These are phyloP conservation scores for Exophiala alcalophila DNA, from an alignment of 2,329 filamentous ascomycete species.

Conservation along the genomic window DNA sequence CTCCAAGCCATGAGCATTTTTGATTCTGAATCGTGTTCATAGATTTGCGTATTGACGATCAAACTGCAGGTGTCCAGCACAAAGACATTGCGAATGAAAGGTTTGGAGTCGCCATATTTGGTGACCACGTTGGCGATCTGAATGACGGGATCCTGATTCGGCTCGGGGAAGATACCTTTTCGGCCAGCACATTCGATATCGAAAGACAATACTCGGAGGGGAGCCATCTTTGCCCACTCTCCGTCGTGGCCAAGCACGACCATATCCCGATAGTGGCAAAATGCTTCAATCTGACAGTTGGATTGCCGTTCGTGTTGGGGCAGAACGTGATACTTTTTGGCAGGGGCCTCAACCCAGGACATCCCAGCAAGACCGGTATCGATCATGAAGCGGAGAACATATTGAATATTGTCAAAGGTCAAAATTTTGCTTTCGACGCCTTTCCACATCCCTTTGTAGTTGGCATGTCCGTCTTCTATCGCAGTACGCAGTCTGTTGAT, in stretches of 20 bases:
- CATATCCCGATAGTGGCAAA: slow-evolving; percentile 75
- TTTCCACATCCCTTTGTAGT: slow-evolving; percentile 90
- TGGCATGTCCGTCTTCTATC: slow-evolving; percentile 73
- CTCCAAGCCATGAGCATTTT: slow-evolving; percentile 93
- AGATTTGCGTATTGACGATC: slow-evolving; percentile 91
- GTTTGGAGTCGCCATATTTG: slow-evolving; percentile 88
- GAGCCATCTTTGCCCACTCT: slow-evolving; percentile 98
- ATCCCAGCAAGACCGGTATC: slow-evolving; percentile 92
- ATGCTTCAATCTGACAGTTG: slow-evolving; percentile 93
- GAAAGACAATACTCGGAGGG: slow-evolving; percentile 86
- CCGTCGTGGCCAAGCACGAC: slow-evolving; percentile 84
- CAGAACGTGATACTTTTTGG: slow-evolving; percentile 69
- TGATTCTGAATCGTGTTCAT: slow-evolving; percentile 76
- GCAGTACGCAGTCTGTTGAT: slow-evolving; percentile 72
- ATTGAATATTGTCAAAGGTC: slow-evolving; percentile 95
- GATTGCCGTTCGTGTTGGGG: slow-evolving; percentile 68
- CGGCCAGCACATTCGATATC: slow-evolving; percentile 98
- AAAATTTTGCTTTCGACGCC: slow-evolving; percentile 67
- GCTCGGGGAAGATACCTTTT: slow-evolving; percentile 95
- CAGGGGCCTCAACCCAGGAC: slow-evolving; percentile 91
- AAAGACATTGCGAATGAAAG: slow-evolving; percentile 95
- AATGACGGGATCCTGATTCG: slow-evolving; percentile 88
- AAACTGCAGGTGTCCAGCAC: slow-evolving; percentile 87
- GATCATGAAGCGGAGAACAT: slow-evolving; percentile 95
- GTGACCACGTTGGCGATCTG: slow-evolving; percentile 98